Percentiles rank a stretch among this genome's conserved stretches.
phyloP scores from a whole-genome alignment of 2,329 filamentous ascomycete genomes.

The Sporothrix schenckii region DNA sequence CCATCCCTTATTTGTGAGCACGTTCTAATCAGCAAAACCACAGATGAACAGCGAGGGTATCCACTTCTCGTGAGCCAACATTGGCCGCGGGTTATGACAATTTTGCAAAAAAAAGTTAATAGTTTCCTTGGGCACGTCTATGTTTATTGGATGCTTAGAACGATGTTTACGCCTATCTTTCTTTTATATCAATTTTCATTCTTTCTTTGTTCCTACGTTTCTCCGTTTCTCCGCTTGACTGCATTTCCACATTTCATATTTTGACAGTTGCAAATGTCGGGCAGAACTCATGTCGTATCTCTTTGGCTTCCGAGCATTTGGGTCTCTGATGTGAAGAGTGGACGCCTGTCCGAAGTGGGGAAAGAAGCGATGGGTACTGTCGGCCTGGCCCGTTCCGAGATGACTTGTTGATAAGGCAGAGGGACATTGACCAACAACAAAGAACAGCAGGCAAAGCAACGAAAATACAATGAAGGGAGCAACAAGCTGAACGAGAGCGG shows the following conservation, averaged over 20 bases:
- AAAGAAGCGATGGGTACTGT: background rate
- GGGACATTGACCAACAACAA: background rate
- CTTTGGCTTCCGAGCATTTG: constrained; percentile 8
- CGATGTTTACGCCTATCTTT: constrained; percentile 1
- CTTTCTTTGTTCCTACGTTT: background rate
- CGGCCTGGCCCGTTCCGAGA: constrained; percentile 14
- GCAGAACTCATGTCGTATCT: background rate
- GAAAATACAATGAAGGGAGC: no score
- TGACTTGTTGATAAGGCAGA: background rate
- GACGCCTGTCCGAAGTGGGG: constrained; percentile 6
- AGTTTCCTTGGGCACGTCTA: background rate
- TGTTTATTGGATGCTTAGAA: background rate
- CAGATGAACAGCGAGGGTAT: constrained; percentile 33
- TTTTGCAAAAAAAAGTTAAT: background rate
- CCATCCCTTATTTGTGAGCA: background rate
- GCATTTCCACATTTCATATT: background rate
- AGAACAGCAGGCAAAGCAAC: background rate
- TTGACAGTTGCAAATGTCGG: background rate
- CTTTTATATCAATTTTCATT: background rate
- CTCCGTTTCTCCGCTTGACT: background rate
- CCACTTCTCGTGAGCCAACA: constrained; percentile 11
- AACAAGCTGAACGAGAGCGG: background rate
- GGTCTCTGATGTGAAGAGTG: background rate
- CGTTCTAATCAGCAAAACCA: constrained; percentile 3
- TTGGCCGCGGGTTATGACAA: background rate